Evolutionary conservation across 495 filamentous ascomycete genomes (phyloP), one percentile per base, ranked within the genome.

Genomic region (Ascodesmis nigricans): DNA sequence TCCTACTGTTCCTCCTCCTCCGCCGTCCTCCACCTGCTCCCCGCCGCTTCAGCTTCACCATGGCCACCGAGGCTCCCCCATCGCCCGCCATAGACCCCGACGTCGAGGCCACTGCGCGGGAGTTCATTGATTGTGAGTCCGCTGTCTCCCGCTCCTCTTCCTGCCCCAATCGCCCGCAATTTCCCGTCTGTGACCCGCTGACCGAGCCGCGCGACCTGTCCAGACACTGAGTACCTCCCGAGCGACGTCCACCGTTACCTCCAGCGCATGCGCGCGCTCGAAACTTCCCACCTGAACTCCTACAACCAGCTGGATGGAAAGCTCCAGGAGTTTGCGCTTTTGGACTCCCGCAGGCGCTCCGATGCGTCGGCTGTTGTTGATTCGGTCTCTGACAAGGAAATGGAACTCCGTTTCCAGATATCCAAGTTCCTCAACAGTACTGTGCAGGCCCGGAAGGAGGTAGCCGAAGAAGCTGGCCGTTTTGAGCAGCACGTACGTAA

Each of bases 181-280:
- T 35, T 20, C 15, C 15, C 21, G 21, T 28, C 18, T 27, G 13
- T 32, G 10, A 15, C 11, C 21, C 18, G 22, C 36, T 49, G 24
- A 46, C 46, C 19, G 21, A 26, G 26, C 28, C 14, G 9, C 23
- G 18, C 13, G 25, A 11, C 17, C 18, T 16, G 18, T 22, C 7
- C 58, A 52, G 49, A 76, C 55, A 93, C 87, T 42, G 87, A 97
- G 59, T 90, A 87, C 59, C 78, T 95, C 13, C 84, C 87, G 10
- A 75, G 82, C 20, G 90, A 95, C 56, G 70, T 95, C 39, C 66
- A 73, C 38, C 80, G 87, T 43, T 91, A 87, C 35, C 64, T 97
- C 27, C 81, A 76, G 31, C 66, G 93, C 31, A 81, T 97, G 43
- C 66, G 71, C 42, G 70, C 81, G 33, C 73, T 93, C 34, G 78